phyloP scores from a whole-genome alignment of 495 filamentous ascomycete species.

The Amniculicola lignicola region DNA sequence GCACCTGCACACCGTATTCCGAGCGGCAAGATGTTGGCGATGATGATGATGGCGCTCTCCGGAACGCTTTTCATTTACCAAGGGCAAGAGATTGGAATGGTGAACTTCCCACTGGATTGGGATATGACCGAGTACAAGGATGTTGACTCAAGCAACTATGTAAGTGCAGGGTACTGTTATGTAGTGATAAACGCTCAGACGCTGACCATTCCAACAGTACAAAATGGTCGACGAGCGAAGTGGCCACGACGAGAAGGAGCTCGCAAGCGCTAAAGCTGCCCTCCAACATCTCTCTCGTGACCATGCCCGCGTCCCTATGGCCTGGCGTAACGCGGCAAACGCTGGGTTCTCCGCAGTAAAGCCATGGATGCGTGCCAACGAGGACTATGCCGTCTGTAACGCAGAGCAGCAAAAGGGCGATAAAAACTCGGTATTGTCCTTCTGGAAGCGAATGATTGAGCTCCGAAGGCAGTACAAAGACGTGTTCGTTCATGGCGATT shows the following conservation, averaged over 20 bases:
- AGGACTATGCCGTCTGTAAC: slow-evolving; percentile 48
- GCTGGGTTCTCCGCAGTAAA: slow-evolving; percentile 54
- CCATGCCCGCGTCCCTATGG: slow-evolving; percentile 55
- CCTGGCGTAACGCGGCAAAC: slow-evolving; percentile 51
- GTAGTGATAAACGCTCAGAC: not conserved
- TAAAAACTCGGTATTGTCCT: slow-evolving; percentile 49
- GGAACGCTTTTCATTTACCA: slow-evolving; percentile 75
- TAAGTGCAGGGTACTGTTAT: slow-evolving; percentile 28
- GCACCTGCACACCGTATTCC: slow-evolving; percentile 52
- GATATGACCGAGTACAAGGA: slow-evolving; percentile 67
- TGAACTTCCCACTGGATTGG: slow-evolving; percentile 65
- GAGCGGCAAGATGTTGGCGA: slow-evolving; percentile 65
- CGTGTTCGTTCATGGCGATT: slow-evolving; percentile 61
- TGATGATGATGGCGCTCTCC: slow-evolving; percentile 55
- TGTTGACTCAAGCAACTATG: slow-evolving; percentile 63
- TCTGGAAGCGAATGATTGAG: slow-evolving; percentile 52
- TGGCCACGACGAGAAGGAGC: slow-evolving; percentile 34
- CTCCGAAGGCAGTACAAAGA: slow-evolving; percentile 54
- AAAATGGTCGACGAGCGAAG: slow-evolving; percentile 45
- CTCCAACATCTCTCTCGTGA: slow-evolving; percentile 40
- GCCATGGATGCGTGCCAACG: slow-evolving; percentile 62
- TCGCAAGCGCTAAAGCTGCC: slow-evolving; percentile 6
- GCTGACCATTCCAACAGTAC: slow-evolving; percentile 25
- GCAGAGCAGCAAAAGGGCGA: slow-evolving; percentile 50
- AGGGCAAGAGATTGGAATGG: slow-evolving; percentile 75